Base-by-base conservation (phyloP, 2,329 filamentous ascomycete genomes). In the Diplocarpon mali region DNA sequence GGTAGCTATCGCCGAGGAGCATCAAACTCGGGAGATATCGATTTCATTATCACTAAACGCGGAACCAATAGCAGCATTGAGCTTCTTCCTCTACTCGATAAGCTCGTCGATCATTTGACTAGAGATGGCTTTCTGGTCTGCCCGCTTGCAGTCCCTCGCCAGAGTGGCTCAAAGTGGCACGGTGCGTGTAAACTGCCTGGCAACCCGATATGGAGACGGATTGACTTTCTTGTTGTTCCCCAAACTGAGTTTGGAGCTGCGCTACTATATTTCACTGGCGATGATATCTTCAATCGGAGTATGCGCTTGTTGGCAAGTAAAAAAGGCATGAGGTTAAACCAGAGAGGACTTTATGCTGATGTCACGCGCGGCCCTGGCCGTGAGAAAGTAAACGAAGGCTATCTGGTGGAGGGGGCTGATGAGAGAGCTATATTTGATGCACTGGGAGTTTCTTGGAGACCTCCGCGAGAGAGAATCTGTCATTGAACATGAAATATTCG, bases 241-340 rank as follows among this genome's bases (percentile, higher is more conserved):
- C 79, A 80, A 53, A 69, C 75, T 2, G 81, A 95, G 62, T 71
- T 87, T 40, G 90, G 90, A 1, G 89, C 85, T 0, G 88, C 89
- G 0, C 62, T 95, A 49, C 74, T 95, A n/a, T 95, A 95, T 60
- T 96, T 95, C 59, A 95, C 90, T 0, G 90, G 90, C 1, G 92
- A 95, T 54, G 89, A 95, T 60, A 83, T 95, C 29, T 95, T 95
- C 67, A 95, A 95, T 62, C 72, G 89, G 13, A 93, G 85, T 58
- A 76, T 95, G 62, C 69, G 90, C 51, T 65, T 93, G 13, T 63
- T 95, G 51, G 87, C 88, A 12, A 76, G 78, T 32, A 87, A 78
- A 64, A 92, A 85, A 65, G 76, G 78, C 0, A 88, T 93, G 85
- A 68, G 84, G 40, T 61, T 96, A 44, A 95, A 95, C 55, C 89